Conservation (phyloP, 768 basidiomycete genomes). For the Leccinum barrowsii region DNA sequence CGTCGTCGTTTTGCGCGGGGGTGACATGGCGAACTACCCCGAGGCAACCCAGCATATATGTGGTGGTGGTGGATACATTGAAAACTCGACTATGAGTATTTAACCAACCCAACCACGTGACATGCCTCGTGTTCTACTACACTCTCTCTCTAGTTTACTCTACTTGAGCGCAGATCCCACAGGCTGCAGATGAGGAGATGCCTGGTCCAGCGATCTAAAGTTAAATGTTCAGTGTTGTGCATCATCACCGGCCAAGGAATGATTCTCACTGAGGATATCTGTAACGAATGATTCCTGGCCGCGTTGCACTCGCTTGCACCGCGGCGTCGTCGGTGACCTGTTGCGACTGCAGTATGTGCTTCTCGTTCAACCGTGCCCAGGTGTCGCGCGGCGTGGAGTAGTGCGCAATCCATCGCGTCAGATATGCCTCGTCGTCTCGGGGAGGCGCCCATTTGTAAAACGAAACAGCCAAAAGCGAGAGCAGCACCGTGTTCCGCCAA, state of each 20-base stretch:
- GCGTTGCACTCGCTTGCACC: conserved; percentile 40
- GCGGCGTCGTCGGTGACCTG: conserved; percentile 40
- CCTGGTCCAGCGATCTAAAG: conserved; percentile 52
- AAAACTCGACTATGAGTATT: neutral
- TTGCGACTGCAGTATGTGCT: conserved; percentile 47
- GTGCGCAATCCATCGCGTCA: conserved; percentile 64
- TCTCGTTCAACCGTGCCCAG: conserved; percentile 55
- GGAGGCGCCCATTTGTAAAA: conserved; percentile 70
- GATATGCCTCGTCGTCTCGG: conserved; percentile 54
- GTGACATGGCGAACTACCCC: conserved; percentile 4
- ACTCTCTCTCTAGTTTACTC: neutral
- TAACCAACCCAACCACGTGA: conserved; percentile 24
- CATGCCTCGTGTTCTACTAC: neutral
- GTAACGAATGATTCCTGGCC: conserved; percentile 53
- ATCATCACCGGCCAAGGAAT: neutral
- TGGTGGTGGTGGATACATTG: neutral
- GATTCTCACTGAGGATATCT: conserved; percentile 72
- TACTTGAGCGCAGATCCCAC: conserved; percentile 43
- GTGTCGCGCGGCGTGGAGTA: conserved; percentile 50
- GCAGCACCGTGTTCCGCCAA: conserved; percentile 63
- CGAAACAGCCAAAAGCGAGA: conserved; percentile 46
- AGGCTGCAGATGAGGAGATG: conserved; percentile 56
- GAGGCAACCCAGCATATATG: conserved; percentile 1
- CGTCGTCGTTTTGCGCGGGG: neutral
- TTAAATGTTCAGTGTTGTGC: conserved; percentile 1